Evolutionary conservation across 345 rosid species (phyloP).

Genomic region (Carallia brachiata): DNA sequence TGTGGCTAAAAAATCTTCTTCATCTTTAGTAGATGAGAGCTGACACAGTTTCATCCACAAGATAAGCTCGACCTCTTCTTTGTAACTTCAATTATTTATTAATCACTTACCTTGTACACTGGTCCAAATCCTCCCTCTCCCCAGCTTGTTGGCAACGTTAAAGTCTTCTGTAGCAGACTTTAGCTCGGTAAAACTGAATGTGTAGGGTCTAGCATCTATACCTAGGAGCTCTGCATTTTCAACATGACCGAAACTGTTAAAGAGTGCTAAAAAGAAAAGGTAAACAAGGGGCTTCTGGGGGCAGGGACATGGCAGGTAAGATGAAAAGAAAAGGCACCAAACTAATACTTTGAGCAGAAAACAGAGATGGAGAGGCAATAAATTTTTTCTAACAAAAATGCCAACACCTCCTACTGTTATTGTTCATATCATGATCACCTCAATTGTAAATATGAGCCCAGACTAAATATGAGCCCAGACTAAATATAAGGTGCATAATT

Average conservation of each 20-base stretch:
- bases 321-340: background rate
- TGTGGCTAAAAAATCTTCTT: too few species aligned
- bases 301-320: background rate
- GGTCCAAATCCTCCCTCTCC: slow-evolving; percentile 94
- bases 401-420: too few species aligned
- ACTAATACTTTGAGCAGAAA: too few species aligned
- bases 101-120: slow-evolving; percentile 50
- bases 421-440: too few species aligned
- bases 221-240: slow-evolving; percentile 46
- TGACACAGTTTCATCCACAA: background rate
- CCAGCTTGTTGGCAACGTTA: slow-evolving; percentile 58
- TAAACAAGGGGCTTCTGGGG: too few species aligned
- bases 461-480: background rate
- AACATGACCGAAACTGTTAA: background rate
- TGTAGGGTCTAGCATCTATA: slow-evolving; percentile 51
- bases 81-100: background rate
- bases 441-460: too few species aligned
- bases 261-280: too few species aligned
- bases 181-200: slow-evolving; percentile 58
- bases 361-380: too few species aligned
- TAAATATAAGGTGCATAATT: background rate
- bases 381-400: too few species aligned
- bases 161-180: slow-evolving; percentile 66
- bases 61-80: background rate
- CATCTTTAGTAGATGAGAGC: background rate